Base-by-base conservation (phyloP, 345 rosid genomes). In the Bruguiera gymnorhiza region DNA sequence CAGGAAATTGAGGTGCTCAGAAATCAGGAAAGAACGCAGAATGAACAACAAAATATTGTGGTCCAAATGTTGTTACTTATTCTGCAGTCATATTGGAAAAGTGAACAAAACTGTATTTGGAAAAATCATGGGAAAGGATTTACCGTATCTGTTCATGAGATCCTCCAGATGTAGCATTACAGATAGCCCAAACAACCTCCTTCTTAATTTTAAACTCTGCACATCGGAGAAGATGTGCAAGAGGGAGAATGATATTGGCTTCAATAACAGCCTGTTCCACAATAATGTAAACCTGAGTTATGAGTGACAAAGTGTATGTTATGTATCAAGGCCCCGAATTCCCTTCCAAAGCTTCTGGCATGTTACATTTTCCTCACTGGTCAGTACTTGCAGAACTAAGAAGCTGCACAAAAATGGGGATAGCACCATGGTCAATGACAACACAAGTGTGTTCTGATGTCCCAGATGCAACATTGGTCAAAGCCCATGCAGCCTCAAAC, bases 121-220 rank as follows among this genome's bases (percentile, higher is more conserved):
- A 9, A 43, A 60, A 34, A 57, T 11, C 37, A 7, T 8, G 9
- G 37, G 9, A 34, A 34, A 34, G 23, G 30, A 56, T 63, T 21
- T 81, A 78, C 82, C 62, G 78, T 53, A 83, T 80, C 63, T 83
- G 83, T 65, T 75, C 80, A 26, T 60, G 63, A 9, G 82, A 70
- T 24, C 82, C 82, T 51, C 80, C 78, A 24, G 82, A 68, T 5
- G 74, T 68, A 24, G 86, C 83, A 70, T 75, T 72, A 23, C 83
- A 82, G 53, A 82, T 71, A 46, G 86, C 86, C 81, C 81, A 79
- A 6, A 81, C 80, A 69, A 83, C 81, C 65, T 83, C 86, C 63
- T 74, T 75, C 80, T 80, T 80, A 50, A 83, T 70, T 52, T 83
- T 75, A 65, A 75, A 78, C 60, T 83, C 82, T 0, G 76, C 79